Evolutionary conservation across 208 protist genomes (phyloP).

Genomic region (Herpetomonas tarakana): DNA sequence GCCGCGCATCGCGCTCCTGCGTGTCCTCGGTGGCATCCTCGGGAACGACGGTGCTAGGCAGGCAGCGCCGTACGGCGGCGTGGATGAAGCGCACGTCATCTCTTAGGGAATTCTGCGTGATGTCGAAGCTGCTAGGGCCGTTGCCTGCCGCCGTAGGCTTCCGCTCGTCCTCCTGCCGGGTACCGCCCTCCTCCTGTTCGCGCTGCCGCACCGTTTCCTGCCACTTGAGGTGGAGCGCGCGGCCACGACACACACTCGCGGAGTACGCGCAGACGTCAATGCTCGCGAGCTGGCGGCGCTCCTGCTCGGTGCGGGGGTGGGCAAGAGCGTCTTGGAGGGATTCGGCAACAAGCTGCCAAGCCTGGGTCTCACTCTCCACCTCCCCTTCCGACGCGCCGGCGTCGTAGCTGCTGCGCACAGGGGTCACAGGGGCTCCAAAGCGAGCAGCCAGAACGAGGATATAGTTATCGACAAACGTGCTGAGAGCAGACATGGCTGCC

Average conservation of each 20-base stretch:
- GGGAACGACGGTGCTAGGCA: slow-evolving; percentile 47
- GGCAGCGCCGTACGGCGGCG: slow-evolving; percentile 32
- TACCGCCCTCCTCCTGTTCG: not conserved
- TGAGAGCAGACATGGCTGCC: slow-evolving; percentile 29
- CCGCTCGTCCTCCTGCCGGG: not conserved
- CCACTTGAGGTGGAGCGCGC: slow-evolving; percentile 67
- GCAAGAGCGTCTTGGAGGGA: slow-evolving; percentile 50
- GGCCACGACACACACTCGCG: slow-evolving; percentile 50
- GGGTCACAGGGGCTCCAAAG: slow-evolving; percentile 55
- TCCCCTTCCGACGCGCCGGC: slow-evolving; percentile 2
- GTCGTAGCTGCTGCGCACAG: slow-evolving; percentile 9
- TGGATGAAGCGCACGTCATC: slow-evolving; percentile 45
- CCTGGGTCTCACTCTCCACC: slow-evolving; percentile 2
- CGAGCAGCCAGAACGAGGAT: slow-evolving; percentile 80
- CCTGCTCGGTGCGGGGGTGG: slow-evolving; percentile 42
- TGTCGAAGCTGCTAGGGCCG: slow-evolving; percentile 37
- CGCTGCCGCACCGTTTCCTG: slow-evolving; percentile 16
- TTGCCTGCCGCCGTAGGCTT: not conserved
- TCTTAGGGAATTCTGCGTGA: slow-evolving; percentile 54
- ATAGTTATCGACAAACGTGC: slow-evolving; percentile 79
- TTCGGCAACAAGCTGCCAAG: slow-evolving; percentile 62
- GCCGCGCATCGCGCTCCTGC: not conserved
- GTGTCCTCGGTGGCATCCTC: slow-evolving; percentile 28
- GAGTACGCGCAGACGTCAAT: slow-evolving; percentile 57
- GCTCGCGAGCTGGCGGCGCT: slow-evolving; percentile 42